Conservation (phyloP, 1,284 basidiomycete genomes). For the Malassezia cuniculi region DNA sequence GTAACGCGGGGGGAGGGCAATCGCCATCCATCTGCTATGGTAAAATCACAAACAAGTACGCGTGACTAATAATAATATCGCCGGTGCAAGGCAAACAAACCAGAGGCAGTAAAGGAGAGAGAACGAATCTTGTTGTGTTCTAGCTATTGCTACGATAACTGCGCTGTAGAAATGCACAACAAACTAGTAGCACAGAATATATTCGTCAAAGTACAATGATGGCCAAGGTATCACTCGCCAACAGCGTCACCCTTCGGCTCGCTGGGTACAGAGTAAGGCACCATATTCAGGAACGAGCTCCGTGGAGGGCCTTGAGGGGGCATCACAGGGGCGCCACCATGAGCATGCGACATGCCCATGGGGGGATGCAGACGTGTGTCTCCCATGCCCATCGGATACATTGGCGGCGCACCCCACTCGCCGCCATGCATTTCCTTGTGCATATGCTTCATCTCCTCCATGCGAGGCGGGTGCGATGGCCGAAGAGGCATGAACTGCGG, state of each 20-base stretch:
- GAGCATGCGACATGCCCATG: slow-evolving; percentile 10
- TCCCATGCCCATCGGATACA: slow-evolving; percentile 3
- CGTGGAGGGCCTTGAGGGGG: slow-evolving; percentile 1
- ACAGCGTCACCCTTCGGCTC: slow-evolving; percentile 3
- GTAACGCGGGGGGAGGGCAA: too few species aligned
- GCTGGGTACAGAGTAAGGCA: slow-evolving; percentile 9
- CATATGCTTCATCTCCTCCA: too few species aligned
- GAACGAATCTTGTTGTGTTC: too few species aligned
- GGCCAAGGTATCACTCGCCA: slow-evolving; percentile 1
- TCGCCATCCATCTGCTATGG: too few species aligned
- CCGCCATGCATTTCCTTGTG: slow-evolving; percentile 7
- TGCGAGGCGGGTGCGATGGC: slow-evolving; percentile 7
- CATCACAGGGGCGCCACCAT: slow-evolving; percentile 7
- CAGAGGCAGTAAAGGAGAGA: too few species aligned
- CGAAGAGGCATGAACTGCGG: slow-evolving; percentile 8
- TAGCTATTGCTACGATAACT: too few species aligned
- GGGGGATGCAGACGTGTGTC: slow-evolving; percentile 10
- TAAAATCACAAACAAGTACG: too few species aligned
- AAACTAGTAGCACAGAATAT: too few species aligned
- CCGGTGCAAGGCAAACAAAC: too few species aligned
- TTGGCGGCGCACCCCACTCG: slow-evolving; percentile 3
- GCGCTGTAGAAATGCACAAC: too few species aligned
- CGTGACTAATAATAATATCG: too few species aligned
- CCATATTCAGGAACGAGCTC: slow-evolving; percentile 11
- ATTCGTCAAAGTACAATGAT: too few species aligned